Evolutionary conservation across 352 stramenopile species (phyloP).

Genomic region (Blastocystis sp.): DNA sequence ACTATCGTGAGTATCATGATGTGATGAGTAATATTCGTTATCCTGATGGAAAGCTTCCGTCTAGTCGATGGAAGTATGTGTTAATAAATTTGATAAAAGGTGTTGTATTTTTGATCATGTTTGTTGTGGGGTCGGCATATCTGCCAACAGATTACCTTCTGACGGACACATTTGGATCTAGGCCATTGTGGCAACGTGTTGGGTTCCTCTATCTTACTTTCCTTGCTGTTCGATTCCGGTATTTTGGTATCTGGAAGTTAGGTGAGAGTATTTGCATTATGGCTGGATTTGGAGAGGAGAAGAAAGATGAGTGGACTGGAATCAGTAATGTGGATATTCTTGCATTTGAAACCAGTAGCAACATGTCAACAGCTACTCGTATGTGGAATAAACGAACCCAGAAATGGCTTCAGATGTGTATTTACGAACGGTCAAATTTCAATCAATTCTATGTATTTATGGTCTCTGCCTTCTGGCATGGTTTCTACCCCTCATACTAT

Average conservation of each 20-base stretch:
- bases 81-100: conserved; percentile 64
- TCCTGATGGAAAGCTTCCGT: neutral
- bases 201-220: neutral
- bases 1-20: conserved; percentile 84
- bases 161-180: conserved; percentile 80
- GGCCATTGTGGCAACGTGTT: conserved; percentile 73
- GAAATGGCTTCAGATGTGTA: conserved; percentile 87
- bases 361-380: conserved; percentile 76
- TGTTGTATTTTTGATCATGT: conserved; percentile 71
- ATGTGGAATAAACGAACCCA: conserved; percentile 92
- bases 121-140: conserved; percentile 67
- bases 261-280: conserved; percentile 48
- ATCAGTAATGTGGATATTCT: conserved; percentile 91
- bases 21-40: conserved; percentile 64
- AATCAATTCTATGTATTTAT: conserved; percentile 84
- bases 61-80: neutral
- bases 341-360: conserved; percentile 83
- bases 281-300: conserved; percentile 73
- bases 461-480: conserved; percentile 90
- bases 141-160: conserved; percentile 73
- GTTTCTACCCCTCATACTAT: conserved; percentile 95
- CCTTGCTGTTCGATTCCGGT: neutral
- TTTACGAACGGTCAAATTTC: conserved; percentile 87
- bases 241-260: conserved; percentile 51
- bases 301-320: conserved; percentile 78